Percentiles rank a stretch among this genome's conserved stretches.
Evolutionary conservation across 768 basidiomycete genomes (phyloP).

Genomic region (Leccinum aurantiacum): DNA sequence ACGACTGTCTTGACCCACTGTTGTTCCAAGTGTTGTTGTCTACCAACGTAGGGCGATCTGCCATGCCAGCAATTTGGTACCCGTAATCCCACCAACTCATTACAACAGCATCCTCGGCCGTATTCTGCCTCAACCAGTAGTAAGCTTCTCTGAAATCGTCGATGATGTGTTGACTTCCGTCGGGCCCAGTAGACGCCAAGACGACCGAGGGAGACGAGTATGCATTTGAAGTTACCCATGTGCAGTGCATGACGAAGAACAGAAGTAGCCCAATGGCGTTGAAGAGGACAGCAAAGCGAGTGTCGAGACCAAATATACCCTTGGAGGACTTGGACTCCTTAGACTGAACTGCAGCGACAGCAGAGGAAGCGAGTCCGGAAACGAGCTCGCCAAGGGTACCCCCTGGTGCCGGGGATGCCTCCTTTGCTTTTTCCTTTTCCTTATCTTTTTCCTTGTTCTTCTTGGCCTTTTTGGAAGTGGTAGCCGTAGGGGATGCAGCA

Average conservation of each 20-base stretch:
- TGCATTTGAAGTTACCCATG: slow-evolving; percentile 91
- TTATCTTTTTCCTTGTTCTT: slow-evolving; percentile 51
- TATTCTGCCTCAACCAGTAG: slow-evolving; percentile 98
- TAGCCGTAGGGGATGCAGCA: slow-evolving; percentile 32
- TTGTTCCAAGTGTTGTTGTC: slow-evolving; percentile 99
- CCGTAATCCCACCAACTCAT: slow-evolving; percentile 99
- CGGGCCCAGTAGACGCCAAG: slow-evolving; percentile 71
- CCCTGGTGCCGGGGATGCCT: slow-evolving; percentile 40
- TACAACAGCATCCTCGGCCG: slow-evolving; percentile 85
- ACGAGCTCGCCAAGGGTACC: slow-evolving; percentile 42
- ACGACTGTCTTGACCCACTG: slow-evolving; percentile 54
- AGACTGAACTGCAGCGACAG: slow-evolving; percentile 25
- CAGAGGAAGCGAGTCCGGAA: slow-evolving; percentile 38
- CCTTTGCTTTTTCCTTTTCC: slow-evolving; percentile 55
- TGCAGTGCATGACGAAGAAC: slow-evolving; percentile 95
- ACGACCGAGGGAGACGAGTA: slow-evolving; percentile 88
- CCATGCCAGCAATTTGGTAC: slow-evolving; percentile 99
- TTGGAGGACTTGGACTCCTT: slow-evolving; percentile 25
- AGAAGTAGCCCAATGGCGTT: slow-evolving; percentile 76
- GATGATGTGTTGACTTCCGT: slow-evolving; percentile 92
- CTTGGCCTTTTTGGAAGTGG: slow-evolving; percentile 43
- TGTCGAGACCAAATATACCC: slow-evolving; percentile 82
- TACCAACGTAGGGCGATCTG: slow-evolving; percentile 91
- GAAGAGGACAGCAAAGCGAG: slow-evolving; percentile 70
- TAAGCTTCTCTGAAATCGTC: slow-evolving; percentile 99